phyloP scores from a whole-genome alignment of 768 basidiomycete species.

The Agrocybe pediades region DNA sequence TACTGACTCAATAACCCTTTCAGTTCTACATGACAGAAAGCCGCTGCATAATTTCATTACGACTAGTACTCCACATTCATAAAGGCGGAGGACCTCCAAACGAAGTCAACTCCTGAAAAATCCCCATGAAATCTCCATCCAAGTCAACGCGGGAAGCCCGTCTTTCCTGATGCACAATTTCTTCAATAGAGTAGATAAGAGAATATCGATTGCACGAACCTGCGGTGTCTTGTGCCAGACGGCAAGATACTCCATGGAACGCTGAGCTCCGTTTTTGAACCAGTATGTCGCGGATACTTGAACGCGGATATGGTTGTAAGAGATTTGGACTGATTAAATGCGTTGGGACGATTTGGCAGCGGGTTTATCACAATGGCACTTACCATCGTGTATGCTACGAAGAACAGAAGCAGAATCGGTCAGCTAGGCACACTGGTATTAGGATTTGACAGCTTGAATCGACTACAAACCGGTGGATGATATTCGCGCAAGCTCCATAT shows the following conservation, averaged over 20 bases:
- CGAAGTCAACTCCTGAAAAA: conserved; percentile 13
- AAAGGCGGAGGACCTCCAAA: conserved; percentile 16
- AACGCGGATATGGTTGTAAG: conserved; percentile 5
- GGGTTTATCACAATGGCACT: background rate
- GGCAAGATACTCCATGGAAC: conserved; percentile 11
- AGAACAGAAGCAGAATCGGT: too few relatives aligned
- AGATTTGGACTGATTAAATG: conserved; percentile 7
- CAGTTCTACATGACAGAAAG: too few relatives aligned
- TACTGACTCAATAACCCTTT: too few relatives aligned
- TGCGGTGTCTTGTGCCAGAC: conserved; percentile 14
- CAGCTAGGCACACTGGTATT: too few relatives aligned
- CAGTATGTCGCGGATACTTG: conserved; percentile 10
- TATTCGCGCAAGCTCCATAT: conserved; percentile 16
- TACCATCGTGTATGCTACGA: background rate
- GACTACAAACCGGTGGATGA: conserved; percentile 11
- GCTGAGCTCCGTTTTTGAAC: conserved; percentile 13
- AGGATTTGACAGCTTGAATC: background rate
- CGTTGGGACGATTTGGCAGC: background rate
- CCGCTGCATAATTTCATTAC: background rate
- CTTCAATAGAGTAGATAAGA: background rate
- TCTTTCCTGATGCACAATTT: conserved; percentile 9
- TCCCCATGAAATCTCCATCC: conserved; percentile 15
- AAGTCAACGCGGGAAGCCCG: conserved; percentile 15
- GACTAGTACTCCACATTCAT: background rate
- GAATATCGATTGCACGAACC: background rate